Base-by-base conservation (phyloP, 441 rosid genomes). In the Corymbia citriodora region DNA sequence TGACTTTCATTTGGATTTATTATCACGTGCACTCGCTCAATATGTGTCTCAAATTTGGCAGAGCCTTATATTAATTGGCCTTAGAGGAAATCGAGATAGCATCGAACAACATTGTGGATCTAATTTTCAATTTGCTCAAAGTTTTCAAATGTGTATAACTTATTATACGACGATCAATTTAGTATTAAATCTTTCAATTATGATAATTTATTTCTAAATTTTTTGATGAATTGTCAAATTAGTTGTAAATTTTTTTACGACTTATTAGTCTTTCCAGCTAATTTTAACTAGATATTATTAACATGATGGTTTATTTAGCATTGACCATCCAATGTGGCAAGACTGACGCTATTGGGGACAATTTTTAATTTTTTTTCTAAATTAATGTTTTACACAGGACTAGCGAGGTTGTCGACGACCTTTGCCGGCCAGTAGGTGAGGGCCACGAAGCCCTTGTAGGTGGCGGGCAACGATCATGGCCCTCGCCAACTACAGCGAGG, bases 141-240 rank as follows among this genome's bases (percentile, higher is more conserved):
- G 4, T 23, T 61, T 61, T 61, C 31, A 13, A 61, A 61, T 61
- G 27, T 16, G 31, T 3, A 61, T 10, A 25, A 59, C 7, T 59
- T 25, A 25, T 59, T 0, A 13, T 59, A 59, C 0, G 0, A 0
- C 0, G 0, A 4, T 59, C n/a, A 10, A 59, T 59, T 59, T 0
- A 59, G 0, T 2, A 10, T 0, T 59, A 59, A 59, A 59, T 3
- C 23, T 59, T 59, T 25, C 2, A 10, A 59, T 10, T 59, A 0
- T 59, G n/a, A 9, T 1, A 59, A 25, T 23, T 23, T 59, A 59
- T 27, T 59, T 10, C 1, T 25, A 2, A 59, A 59, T 1, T 4
- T 25, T 25, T 59, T 59, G 29, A 2, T 0, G 1, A 59, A 23
- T 59, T 2, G 65, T 13, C 2, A 59, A 59, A 25, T 23, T 59